A percentile compares a stretch with the other conserved stretches of the same genome.
These are phyloP conservation scores for Pythium monospermum DNA, from an alignment of 352 stramenopile species.

Conservation along the genomic window DNA sequence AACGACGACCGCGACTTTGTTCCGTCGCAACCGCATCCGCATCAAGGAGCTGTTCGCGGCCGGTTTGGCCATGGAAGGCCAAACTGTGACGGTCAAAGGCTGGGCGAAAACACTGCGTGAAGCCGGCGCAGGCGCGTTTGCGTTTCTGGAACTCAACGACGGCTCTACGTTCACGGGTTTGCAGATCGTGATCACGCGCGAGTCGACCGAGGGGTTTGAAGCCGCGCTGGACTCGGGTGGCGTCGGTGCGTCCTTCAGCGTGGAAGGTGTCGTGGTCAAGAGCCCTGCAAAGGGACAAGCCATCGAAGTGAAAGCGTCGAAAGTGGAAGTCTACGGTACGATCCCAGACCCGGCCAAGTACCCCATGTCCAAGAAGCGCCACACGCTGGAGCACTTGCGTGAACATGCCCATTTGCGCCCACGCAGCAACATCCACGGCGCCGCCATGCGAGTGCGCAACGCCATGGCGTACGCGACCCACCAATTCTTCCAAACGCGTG, in stretches of 20 bases:
- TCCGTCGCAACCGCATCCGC: constrained; percentile 77
- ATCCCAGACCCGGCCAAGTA: constrained; percentile 88
- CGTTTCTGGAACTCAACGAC: constrained; percentile 95
- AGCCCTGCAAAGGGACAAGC: constrained; percentile 87
- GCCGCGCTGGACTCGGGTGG: constrained; percentile 71
- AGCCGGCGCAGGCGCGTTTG: constrained; percentile 84
- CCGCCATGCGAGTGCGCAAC: constrained; percentile 91
- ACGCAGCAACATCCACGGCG: constrained; percentile 89
- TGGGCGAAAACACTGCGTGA: constrained; percentile 92
- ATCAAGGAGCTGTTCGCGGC: constrained; percentile 76
- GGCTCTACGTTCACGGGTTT: constrained; percentile 86
- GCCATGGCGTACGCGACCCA: constrained; percentile 92
- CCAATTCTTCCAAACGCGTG: constrained; percentile 90
- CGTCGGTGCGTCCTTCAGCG: constrained; percentile 79
- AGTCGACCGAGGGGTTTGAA: constrained; percentile 78
- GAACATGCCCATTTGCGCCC: constrained; percentile 91
- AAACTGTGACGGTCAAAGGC: constrained; percentile 90
- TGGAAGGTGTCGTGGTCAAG: constrained; percentile 84
- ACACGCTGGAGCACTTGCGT: constrained; percentile 92
- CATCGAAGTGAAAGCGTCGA: constrained; percentile 89
- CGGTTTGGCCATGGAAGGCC: constrained; percentile 60
- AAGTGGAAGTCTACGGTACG: constrained; percentile 80
- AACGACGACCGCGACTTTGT: constrained; percentile 53
- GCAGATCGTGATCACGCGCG: constrained; percentile 84
- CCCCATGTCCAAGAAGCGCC: constrained; percentile 91